Base-by-base conservation (phyloP, 2,329 filamentous ascomycete species). In the Colletotrichum simmondsii region DNA sequence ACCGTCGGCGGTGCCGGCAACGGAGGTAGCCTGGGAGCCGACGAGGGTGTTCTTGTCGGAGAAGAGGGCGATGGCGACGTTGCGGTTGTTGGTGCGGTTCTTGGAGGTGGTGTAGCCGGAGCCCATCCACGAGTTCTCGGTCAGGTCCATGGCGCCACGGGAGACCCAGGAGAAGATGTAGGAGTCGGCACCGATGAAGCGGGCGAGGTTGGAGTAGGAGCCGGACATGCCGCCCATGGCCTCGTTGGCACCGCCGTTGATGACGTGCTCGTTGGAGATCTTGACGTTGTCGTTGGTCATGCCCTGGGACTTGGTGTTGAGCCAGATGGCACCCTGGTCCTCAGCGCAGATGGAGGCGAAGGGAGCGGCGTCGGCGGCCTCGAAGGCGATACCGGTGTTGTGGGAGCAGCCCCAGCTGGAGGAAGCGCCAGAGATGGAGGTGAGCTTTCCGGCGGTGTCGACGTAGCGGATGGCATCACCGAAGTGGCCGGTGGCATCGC, bases 101-200 rank as follows among this genome's bases (percentile, higher is more conserved):
- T 82, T 73, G 71, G 80, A 77, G 63, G 85, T 80, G 2, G 89
- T 91, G 81, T 89, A 90, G 42, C 87, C 87, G 8, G 78, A 75
- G 3, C 89, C 89, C 84, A 91, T 87, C 89, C 89, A 92, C 14
- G 82, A 81, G 79, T 92, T 90, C 54, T 80, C 80, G 5, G 84
- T 85, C 16, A 92, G 82, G 67, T 90, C 85, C 14, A 86, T 81
- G 26, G 89, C 88, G 28, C 90, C 90, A 22, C 90, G 87, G 0
- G 90, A 91, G 19, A 90, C 88, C 90, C 90, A 92, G 24, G 89
- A 83, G 78, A 91, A 90, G 81, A 91, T 89, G 79, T 92, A 92
- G 1, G 83, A 82, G 65, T 85, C 83, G 24, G 83, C 84, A 70
- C 82, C 83, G 57, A 85, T 80, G 80, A 91, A 90, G 5, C 87